Conservation (phyloP, 495 filamentous ascomycete species). For the Daldinia loculata region DNA sequence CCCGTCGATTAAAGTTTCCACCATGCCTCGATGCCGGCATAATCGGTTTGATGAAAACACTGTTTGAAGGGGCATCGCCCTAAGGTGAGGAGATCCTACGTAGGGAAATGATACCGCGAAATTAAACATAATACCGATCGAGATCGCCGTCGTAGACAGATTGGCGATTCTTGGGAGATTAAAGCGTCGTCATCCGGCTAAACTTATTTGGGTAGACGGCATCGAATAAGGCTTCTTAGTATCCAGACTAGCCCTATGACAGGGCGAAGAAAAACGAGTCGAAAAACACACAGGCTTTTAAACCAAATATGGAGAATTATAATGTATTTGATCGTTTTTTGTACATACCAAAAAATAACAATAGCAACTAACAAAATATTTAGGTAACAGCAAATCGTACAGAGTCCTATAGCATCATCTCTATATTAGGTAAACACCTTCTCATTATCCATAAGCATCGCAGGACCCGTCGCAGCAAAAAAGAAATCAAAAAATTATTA, state of each 20-base stretch:
- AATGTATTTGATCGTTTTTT: constrained; percentile 18
- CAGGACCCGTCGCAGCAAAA: constrained; percentile 9
- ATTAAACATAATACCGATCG: constrained; percentile 35
- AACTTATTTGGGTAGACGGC: constrained; percentile 19
- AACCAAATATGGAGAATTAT: too few relatives aligned
- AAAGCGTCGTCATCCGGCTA: constrained; percentile 39
- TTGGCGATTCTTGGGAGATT: constrained; percentile 37
- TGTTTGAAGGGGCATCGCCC: constrained; percentile 40
- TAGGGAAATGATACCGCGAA: constrained; percentile 9
- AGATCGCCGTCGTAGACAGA: constrained; percentile 35
- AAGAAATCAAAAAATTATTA: constrained; percentile 12
- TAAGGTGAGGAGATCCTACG: constrained; percentile 16
- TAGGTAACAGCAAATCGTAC: neutral
- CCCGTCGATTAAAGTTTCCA: constrained; percentile 36
- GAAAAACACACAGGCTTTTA: neutral
- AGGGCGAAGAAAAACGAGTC: neutral
- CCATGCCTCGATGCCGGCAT: constrained; percentile 14
- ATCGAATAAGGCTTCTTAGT: neutral
- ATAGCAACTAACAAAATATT: neutral
- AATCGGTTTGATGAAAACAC: constrained; percentile 36
- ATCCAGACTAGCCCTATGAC: neutral
- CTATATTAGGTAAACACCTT: constrained; percentile 18
- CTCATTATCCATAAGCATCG: constrained; percentile 24
- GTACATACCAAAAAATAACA: constrained; percentile 8
- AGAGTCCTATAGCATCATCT: constrained; percentile 12